Evolutionary conservation across 164 flowering plant species (phyloP), one percentile per base, ranked within the genome.

Genomic region (Stephania japonica): DNA sequence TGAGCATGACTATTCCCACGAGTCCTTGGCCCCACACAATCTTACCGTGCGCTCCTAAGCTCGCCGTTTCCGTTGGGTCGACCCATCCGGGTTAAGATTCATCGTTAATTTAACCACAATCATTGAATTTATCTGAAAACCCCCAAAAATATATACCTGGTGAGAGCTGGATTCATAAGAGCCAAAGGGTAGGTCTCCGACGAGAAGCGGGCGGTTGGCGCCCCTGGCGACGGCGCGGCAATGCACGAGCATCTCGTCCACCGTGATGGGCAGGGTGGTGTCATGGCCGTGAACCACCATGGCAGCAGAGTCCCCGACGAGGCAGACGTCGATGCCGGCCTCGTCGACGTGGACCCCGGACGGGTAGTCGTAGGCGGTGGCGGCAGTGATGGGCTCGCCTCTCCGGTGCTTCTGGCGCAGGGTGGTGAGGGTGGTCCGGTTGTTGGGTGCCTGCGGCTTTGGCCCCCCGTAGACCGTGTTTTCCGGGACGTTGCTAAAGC

Each of bases 251-350:
- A 95, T 95, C 83, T 95, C 96, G 1, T 90, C 94, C 6, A 93
- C 70, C 6, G 91, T 72, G 72, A 95, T 89, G 0, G 98, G 99
- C 56, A 95, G 83, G 7, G 98, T 91, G 74, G 99, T 93, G 80
- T 95, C 98, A 69, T 95, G 87, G 43, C 98, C 99, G 73, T 95
- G 99, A 26, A 95, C 98, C 23, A 95, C 99, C 99, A 95, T 92
- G 69, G 98, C 70, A 21, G 98, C 97, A 0, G 99, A 95, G 72
- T 95, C 99, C 0, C 99, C 98, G 27, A 95, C 97, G 19, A 95
- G 80, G 74, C 96, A 90, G 9, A 95, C 67, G 71, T 95, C 98
- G 41, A 95, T 88, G 18, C 99, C 99, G 6, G 98, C 96, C 7
- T 77, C 82, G 63, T 93, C 92, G 4, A 93, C 67, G 76, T 93